These are phyloP conservation scores for Polysphondylium violaceum DNA, from an alignment of 78 protist genomes.

Conservation along the genomic window DNA sequence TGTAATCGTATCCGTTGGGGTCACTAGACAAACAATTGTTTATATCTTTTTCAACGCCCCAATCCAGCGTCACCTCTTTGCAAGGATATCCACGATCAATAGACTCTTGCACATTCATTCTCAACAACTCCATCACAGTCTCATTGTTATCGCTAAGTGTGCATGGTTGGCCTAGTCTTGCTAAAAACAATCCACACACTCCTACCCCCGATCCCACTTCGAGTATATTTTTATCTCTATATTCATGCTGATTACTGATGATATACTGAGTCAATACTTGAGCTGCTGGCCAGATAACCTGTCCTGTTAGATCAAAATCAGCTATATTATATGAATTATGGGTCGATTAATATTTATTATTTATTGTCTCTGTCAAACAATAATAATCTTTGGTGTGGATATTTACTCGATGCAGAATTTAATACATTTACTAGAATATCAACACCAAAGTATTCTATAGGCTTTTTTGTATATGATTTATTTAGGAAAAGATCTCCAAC, in stretches of 20 bases:
- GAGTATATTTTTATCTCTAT: background rate
- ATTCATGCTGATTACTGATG: conserved; percentile 5
- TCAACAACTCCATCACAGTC: conserved; percentile 32
- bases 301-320: conserved; percentile 69
- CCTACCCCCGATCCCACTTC: conserved; percentile 76
- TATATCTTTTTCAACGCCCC: conserved; percentile 37
- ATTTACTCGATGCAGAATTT: conserved; percentile 44
- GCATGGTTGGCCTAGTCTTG: conserved; percentile 13
- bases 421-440: conserved; percentile 20
- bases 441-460: conserved; percentile 26
- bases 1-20: conserved; percentile 38
- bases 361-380: no score
- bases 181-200: conserved; percentile 62
- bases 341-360: no score
- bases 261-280: conserved; percentile 47
- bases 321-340: background rate
- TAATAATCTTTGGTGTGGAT: background rate
- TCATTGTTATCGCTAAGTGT: conserved; percentile 56
- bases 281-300: conserved; percentile 67
- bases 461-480: conserved; percentile 26
- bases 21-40: background rate
- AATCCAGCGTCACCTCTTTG: conserved; percentile 30
- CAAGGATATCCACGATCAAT: conserved; percentile 32
- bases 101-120: conserved; percentile 29
- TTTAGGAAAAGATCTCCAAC: conserved; percentile 55